Conservation (phyloP, 2,329 filamentous ascomycete genomes). For the Fusarium torreyae region DNA sequence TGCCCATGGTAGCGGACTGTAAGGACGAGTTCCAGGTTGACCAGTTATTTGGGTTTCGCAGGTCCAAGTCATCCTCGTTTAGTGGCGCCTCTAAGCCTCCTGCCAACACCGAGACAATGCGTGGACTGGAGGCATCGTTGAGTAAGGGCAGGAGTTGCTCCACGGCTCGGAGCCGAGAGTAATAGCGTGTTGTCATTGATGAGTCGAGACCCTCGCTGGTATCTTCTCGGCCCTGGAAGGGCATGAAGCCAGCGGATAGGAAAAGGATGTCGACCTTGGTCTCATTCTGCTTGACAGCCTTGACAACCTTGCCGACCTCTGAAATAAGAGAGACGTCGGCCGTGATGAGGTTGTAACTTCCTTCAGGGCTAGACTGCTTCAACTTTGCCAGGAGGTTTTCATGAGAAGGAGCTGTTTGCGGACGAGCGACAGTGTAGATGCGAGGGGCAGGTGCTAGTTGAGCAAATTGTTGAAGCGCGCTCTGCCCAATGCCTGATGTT, state of each 20-base stretch:
- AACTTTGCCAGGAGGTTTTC: background rate
- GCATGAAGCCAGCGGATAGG: constrained; percentile 19
- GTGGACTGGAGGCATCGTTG: background rate
- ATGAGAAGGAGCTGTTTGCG: constrained; percentile 2
- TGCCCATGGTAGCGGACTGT: constrained; percentile 26
- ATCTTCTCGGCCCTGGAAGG: constrained; percentile 10
- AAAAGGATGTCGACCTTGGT: constrained; percentile 14
- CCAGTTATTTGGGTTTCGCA: constrained; percentile 3
- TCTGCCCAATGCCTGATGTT: background rate
- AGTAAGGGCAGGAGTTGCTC: constrained; percentile 18
- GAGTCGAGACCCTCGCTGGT: constrained; percentile 23
- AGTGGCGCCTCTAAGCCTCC: constrained; percentile 1
- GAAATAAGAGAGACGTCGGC: constrained; percentile 5
- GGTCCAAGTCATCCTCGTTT: constrained; percentile 2
- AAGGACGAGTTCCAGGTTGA: constrained; percentile 4
- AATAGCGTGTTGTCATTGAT: constrained; percentile 19
- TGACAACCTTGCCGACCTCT: background rate
- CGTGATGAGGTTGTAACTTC: constrained; percentile 3
- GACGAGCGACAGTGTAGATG: constrained; percentile 16
- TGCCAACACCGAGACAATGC: background rate
- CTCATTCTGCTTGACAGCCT: constrained; percentile 1
- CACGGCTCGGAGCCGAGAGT: constrained; percentile 11
- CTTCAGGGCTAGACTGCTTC: background rate
- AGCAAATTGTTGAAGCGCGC: too few relatives aligned
- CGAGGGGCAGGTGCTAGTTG: background rate